These are phyloP conservation scores for Leucocoprinus leucothites DNA, from an alignment of 768 basidiomycete genomes.

Conservation along the genomic window DNA sequence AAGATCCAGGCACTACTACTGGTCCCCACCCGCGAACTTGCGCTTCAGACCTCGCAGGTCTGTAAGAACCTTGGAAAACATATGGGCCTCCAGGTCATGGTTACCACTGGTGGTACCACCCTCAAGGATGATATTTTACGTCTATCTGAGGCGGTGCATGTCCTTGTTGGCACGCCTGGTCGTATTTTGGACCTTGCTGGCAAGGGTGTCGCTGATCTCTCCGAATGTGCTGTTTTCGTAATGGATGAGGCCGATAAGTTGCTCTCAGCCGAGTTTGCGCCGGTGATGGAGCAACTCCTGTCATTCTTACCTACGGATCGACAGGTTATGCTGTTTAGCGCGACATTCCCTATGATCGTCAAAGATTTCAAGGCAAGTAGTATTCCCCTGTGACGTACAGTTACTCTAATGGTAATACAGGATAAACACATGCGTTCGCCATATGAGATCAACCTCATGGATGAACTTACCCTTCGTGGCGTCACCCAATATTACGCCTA, in stretches of 20 bases:
- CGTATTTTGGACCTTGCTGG: slow-evolving; percentile 93
- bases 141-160: slow-evolving; percentile 85
- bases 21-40: slow-evolving; percentile 98
- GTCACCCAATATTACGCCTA: slow-evolving; percentile 99
- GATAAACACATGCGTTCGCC: slow-evolving; percentile 96
- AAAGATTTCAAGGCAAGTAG: slow-evolving; percentile 91
- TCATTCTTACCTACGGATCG: slow-evolving; percentile 78
- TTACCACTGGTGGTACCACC: slow-evolving; percentile 97
- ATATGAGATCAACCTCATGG: slow-evolving; percentile 99
- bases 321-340: slow-evolving; percentile 99
- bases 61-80: slow-evolving; percentile 97
- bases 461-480: slow-evolving; percentile 96
- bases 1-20: slow-evolving; percentile 97
- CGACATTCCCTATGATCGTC: slow-evolving; percentile 98
- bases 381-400: not conserved
- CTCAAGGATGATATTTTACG: slow-evolving; percentile 98
- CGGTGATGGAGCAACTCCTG: slow-evolving; percentile 96
- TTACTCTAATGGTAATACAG: slow-evolving; percentile 33
- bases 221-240: slow-evolving; percentile 93
- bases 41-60: slow-evolving; percentile 97
- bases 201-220: slow-evolving; percentile 91
- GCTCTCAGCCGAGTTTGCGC: slow-evolving; percentile 94
- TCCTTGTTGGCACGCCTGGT: slow-evolving; percentile 96
- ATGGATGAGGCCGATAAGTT: slow-evolving; percentile 99
- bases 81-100: slow-evolving; percentile 96